A percentile compares a stretch with the other conserved stretches of the same genome.
These are phyloP conservation scores for Paraconiothyrium sp. DNA, from an alignment of 2,329 filamentous ascomycete species.

Conservation along the genomic window DNA sequence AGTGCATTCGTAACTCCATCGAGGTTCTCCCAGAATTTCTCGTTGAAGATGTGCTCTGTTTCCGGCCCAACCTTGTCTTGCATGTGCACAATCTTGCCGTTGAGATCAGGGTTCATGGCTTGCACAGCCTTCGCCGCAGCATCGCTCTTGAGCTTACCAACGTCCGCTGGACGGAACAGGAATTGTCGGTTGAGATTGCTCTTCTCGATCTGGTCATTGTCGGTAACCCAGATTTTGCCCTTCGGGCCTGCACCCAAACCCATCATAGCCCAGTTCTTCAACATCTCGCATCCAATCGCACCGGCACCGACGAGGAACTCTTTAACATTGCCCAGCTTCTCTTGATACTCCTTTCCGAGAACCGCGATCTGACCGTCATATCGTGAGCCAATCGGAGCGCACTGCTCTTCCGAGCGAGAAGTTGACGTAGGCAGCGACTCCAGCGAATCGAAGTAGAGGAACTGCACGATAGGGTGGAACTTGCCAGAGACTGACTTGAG, in stretches of 20 bases:
- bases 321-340: slow-evolving; percentile 88
- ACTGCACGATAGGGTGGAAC: slow-evolving; percentile 94
- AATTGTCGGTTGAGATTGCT: slow-evolving; percentile 99
- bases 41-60: slow-evolving; percentile 93
- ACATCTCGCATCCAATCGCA: slow-evolving; percentile 97
- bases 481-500: slow-evolving; percentile 98
- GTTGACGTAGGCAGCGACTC: slow-evolving; percentile 85
- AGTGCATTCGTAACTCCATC: slow-evolving; percentile 96
- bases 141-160: slow-evolving; percentile 96
- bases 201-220: slow-evolving; percentile 99
- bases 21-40: slow-evolving; percentile 85
- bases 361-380: slow-evolving; percentile 99
- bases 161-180: slow-evolving; percentile 91
- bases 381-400: slow-evolving; percentile 82
- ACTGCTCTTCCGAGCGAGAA: slow-evolving; percentile 83
- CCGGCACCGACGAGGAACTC: slow-evolving; percentile 96
- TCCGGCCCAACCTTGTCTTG: slow-evolving; percentile 91
- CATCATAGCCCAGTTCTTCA: slow-evolving; percentile 99
- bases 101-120: slow-evolving; percentile 92
- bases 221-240: slow-evolving; percentile 90
- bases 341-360: slow-evolving; percentile 91
- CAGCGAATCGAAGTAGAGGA: slow-evolving; percentile 97
- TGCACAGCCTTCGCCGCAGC: slow-evolving; percentile 89
- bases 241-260: slow-evolving; percentile 88
- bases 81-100: slow-evolving; percentile 83